phyloP scores from a whole-genome alignment of 768 basidiomycete species.

The Coprinopsis cinerea region DNA sequence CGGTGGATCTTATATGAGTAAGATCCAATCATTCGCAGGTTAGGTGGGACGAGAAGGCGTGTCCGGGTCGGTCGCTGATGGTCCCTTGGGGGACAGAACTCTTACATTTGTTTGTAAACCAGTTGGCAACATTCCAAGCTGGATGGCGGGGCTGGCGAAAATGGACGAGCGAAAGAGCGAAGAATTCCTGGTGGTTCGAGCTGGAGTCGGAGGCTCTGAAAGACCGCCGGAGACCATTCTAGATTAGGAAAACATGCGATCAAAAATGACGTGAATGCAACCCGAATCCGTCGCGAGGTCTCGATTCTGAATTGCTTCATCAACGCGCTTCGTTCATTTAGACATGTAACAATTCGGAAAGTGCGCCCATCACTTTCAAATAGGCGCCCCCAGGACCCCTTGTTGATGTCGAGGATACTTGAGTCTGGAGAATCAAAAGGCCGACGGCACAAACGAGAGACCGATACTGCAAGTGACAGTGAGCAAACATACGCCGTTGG shows the following conservation, averaged over 20 bases:
- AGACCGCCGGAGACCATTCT: conserved; percentile 24
- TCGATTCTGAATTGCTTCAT: neutral
- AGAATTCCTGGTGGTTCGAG: conserved; percentile 15
- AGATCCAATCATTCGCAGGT: conserved; percentile 5
- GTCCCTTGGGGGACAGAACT: neutral
- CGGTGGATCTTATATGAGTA: conserved; percentile 7
- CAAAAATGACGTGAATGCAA: too few relatives aligned
- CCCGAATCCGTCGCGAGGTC: conserved; percentile 1
- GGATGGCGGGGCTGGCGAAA: neutral
- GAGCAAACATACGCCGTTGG: too few relatives aligned
- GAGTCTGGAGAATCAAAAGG: too few relatives aligned
- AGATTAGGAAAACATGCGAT: conserved; percentile 18
- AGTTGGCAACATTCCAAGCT: neutral
- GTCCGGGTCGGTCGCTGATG: neutral
- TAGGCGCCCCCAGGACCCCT: too few relatives aligned
- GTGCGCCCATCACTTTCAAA: too few relatives aligned
- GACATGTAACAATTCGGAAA: too few relatives aligned
- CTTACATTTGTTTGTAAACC: neutral
- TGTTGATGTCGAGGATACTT: too few relatives aligned
- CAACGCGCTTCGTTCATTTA: neutral
- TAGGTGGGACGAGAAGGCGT: neutral
- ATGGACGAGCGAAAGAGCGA: neutral
- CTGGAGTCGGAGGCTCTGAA: conserved; percentile 30
- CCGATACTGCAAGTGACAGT: too few relatives aligned
- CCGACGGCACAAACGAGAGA: too few relatives aligned